Base-by-base conservation (phyloP, 805 yeast genomes). In the Starmera amethionina region DNA sequence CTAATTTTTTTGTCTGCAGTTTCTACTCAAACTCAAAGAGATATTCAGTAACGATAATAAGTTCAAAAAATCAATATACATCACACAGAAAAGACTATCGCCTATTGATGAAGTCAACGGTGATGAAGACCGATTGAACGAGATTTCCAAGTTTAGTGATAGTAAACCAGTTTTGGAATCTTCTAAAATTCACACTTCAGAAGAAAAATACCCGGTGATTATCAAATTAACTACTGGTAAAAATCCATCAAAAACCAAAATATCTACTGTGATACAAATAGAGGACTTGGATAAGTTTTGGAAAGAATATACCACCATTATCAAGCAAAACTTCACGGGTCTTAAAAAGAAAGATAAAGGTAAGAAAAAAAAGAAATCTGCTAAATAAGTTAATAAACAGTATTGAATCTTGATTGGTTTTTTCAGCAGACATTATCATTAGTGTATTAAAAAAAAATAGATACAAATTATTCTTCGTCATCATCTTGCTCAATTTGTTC, bases 331-430 rank as follows among this genome's bases (percentile, higher is more conserved):
- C 5, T 76, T 84, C 59, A 64, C 65, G 4, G 96, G 95, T 2
- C 69, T 89, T 58, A 73, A 77, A 55, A 85, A 82, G 73, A 87
- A 85, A 65, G 86, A 83, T 44, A 86, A 85, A 68, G 79, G 78
- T 62, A 79, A 77, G 68, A 73, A 72, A 64, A 79, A 75, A 65
- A 68, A 72, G 56, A 70, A 68, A 63, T 47, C 67, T 58, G 57
- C 59, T 34, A 62, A 60, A 44, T 46, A 42, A 40, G 9, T 31
- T 31, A 34, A 32, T 28, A 34, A 15, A 12, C 31, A 29, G 18
- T 19, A 2, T 32, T 31, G 6, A 18, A 13, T 19, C n/a, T 30
- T 9, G 13, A 25, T 32, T 37, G 16, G 22, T 32, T 25, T 28
- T 34, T 34, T 4, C 12, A 15, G 15, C 10, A 30, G 32, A 30